A percentile compares a stretch with the other conserved stretches of the same genome.
These are phyloP conservation scores for Aureobasidium uvarum DNA, from an alignment of 2,329 filamentous ascomycete species.

Conservation along the genomic window DNA sequence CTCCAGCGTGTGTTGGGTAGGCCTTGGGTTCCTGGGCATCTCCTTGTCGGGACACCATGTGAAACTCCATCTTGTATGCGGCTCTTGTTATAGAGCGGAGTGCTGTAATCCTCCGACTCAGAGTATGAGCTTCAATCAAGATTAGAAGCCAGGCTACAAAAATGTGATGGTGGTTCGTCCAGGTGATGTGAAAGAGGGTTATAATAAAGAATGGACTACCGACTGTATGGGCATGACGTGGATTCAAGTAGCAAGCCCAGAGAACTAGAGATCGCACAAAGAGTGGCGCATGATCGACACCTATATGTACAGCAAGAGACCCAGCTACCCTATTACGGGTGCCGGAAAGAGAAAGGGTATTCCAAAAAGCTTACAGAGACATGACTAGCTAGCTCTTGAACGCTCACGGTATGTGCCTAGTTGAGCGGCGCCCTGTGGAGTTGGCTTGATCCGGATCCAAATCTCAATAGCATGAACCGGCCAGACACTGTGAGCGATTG, in stretches of 20 bases:
- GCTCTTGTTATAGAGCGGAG: neutral
- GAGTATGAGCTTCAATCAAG: neutral
- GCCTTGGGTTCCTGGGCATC: neutral
- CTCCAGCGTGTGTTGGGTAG: conserved; percentile 10
- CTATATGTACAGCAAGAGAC: neutral
- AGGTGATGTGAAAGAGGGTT: neutral
- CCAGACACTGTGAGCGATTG: neutral
- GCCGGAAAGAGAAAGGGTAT: neutral
- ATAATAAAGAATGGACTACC: neutral
- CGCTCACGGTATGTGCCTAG: neutral
- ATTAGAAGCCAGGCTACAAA: neutral
- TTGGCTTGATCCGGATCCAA: neutral
- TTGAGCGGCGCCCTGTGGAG: neutral
- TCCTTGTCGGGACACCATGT: neutral
- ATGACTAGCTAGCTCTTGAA: neutral
- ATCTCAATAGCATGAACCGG: neutral
- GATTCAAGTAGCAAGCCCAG: no score
- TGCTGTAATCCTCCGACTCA: neutral
- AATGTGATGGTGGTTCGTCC: neutral
- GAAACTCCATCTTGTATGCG: neutral
- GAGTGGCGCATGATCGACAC: neutral
- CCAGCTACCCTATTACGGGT: neutral
- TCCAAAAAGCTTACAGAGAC: neutral
- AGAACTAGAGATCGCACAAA: neutral
- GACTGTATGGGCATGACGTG: no score